Percentiles rank a stretch among this genome's conserved stretches.
Conservation (phyloP, 495 filamentous ascomycete species). For the Geopyxis carbonaria region DNA sequence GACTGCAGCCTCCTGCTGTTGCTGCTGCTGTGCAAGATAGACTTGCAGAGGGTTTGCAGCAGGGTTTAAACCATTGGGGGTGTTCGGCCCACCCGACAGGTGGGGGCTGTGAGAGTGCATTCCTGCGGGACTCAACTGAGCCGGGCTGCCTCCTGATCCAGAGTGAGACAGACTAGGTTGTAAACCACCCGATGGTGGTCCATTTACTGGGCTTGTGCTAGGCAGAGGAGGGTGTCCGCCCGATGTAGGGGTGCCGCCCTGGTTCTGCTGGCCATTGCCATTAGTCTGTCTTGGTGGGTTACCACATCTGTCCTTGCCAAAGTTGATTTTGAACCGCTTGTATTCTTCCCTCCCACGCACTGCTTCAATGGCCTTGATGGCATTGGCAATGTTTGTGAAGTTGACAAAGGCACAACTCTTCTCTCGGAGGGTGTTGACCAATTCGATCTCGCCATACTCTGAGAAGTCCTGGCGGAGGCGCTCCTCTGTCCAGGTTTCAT, state of each 20-base stretch:
- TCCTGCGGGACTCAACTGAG: conserved; percentile 26
- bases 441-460: conserved; percentile 93
- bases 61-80: conserved; percentile 39
- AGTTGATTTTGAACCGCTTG: conserved; percentile 96
- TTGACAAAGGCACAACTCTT: conserved; percentile 99
- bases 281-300: conserved; percentile 77
- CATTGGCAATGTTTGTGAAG: conserved; percentile 98
- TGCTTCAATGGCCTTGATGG: conserved; percentile 97
- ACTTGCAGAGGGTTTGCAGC: conserved; percentile 79
- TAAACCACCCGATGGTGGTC: conserved; percentile 25
- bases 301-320: conserved; percentile 94
- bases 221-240: conserved; percentile 51
- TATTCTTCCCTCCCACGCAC: conserved; percentile 90
- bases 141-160: conserved; percentile 54
- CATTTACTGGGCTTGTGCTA: conserved; percentile 35
- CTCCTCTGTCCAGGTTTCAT: conserved; percentile 93
- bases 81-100: conserved; percentile 20
- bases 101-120: conserved; percentile 27
- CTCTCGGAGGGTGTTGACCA: conserved; percentile 90
- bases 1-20: conserved; percentile 40
- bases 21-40: conserved; percentile 55
- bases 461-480: conserved; percentile 90
- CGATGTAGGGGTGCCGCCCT: conserved; percentile 26
- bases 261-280: conserved; percentile 40
- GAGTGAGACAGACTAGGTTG: conserved; percentile 33